Evolutionary conservation across 2,329 filamentous ascomycete genomes (phyloP).

Genomic region (Talaromyces sp.): DNA sequence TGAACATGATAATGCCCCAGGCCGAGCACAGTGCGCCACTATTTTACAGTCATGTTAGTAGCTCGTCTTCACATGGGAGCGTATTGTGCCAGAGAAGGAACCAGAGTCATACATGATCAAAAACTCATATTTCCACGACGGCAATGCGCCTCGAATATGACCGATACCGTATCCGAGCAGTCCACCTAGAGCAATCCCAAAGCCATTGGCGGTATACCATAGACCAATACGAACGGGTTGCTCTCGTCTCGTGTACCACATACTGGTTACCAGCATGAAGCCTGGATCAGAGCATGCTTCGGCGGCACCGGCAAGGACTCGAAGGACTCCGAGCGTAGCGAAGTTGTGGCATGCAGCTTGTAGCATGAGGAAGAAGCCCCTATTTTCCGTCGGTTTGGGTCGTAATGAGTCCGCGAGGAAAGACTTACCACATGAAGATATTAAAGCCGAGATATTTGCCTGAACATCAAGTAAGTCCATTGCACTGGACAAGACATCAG

Average conservation of each 20-base stretch:
- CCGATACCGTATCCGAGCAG: constrained; percentile 61
- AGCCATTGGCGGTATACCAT: constrained; percentile 61
- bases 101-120: constrained; percentile 53
- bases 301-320: constrained; percentile 57
- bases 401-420: not conserved
- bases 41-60: not conserved
- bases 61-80: not conserved
- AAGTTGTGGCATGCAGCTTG: constrained; percentile 58
- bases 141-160: constrained; percentile 56
- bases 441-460: constrained; percentile 57
- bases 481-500: not conserved
- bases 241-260: constrained; percentile 65
- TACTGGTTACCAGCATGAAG: constrained; percentile 64
- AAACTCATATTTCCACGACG: constrained; percentile 68
- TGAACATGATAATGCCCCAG: constrained; percentile 60
- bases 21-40: constrained; percentile 54
- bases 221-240: constrained; percentile 61
- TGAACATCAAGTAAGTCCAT: constrained; percentile 17
- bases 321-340: constrained; percentile 54
- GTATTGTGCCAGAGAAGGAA: not conserved
- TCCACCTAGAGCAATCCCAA: constrained; percentile 60
- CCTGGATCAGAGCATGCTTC: constrained; percentile 60
- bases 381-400: constrained; percentile 16
- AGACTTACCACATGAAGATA: constrained; percentile 55
- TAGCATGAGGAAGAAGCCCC: constrained; percentile 52